Percentiles rank a stretch among this genome's conserved stretches.
These are phyloP conservation scores for Aspergillus neoniger DNA, from an alignment of 2,329 filamentous ascomycete genomes.

Conservation along the genomic window DNA sequence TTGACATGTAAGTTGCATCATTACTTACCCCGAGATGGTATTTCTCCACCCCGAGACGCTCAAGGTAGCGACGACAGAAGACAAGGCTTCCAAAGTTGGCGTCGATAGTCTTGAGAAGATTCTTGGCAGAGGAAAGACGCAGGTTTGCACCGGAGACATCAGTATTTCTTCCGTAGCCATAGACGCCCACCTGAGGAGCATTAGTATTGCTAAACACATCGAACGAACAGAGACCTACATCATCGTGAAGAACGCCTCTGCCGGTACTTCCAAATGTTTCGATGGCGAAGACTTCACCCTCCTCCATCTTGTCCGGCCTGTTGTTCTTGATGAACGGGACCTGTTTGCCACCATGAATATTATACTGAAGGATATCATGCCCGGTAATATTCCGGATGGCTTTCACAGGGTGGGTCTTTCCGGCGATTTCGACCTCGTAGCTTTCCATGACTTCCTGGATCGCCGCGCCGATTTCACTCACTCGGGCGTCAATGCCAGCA, in stretches of 20 bases:
- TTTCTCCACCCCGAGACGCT: slow-evolving; percentile 61
- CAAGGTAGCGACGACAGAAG: slow-evolving; percentile 64
- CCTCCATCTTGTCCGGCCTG: slow-evolving; percentile 57
- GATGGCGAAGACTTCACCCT: slow-evolving; percentile 60
- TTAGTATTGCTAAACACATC: background rate
- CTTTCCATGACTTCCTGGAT: slow-evolving; percentile 66
- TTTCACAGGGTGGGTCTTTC: slow-evolving; percentile 57
- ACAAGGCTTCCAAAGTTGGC: slow-evolving; percentile 65
- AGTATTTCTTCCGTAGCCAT: slow-evolving; percentile 53
- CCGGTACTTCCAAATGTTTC: slow-evolving; percentile 62
- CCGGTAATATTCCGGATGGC: slow-evolving; percentile 57
- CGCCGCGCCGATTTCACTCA: slow-evolving; percentile 57
- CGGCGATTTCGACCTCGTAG: slow-evolving; percentile 59
- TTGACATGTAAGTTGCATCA: background rate
- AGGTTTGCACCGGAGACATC: slow-evolving; percentile 36
- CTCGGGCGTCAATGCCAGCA: slow-evolving; percentile 58
- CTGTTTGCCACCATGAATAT: slow-evolving; percentile 59
- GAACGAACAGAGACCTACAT: slow-evolving; percentile 35
- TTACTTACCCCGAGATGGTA: slow-evolving; percentile 59
- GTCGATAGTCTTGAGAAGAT: slow-evolving; percentile 59
- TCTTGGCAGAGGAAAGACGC: slow-evolving; percentile 57
- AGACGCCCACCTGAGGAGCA: slow-evolving; percentile 48
- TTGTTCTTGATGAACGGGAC: slow-evolving; percentile 57
- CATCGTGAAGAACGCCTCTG: slow-evolving; percentile 51
- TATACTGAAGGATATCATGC: slow-evolving; percentile 57